Evolutionary conservation across 352 stramenopile species (phyloP), one percentile per base, ranked within the genome.

Genomic region (Phytophthora idaei): DNA sequence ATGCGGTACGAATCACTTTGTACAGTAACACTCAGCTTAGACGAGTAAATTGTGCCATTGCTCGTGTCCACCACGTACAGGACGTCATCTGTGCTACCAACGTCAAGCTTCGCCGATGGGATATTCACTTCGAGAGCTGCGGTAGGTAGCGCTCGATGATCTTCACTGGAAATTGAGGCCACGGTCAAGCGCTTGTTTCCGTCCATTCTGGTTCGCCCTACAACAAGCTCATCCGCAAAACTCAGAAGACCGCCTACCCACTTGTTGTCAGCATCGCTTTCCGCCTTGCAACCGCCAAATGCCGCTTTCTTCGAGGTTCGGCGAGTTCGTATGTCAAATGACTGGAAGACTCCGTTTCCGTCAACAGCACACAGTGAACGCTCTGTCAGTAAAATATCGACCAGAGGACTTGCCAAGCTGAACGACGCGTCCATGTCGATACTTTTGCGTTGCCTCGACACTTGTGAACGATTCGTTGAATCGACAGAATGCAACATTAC

Each of bases 111-210:
- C 3, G 17, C 25, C 28, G 15, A 41, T 29, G 21, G 14, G 5
- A 27, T 10, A 39, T 41, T 28, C 27, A 25, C 6, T 54, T 4
- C 37, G 29, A 54, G 28, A 21, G 34, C 8, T 11, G 25, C 36
- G 10, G 56, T 54, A 7, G 77, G 75, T 2, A 86, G 32, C 4
- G 39, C 52, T n/a, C 74, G 67, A 42, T 75, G 57, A 32, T 88
- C 76, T 42, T 84, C 72, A 53, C 52, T 71, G 10, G 65, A 75
- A 46, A 78, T 58, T 12, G 32, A 57, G n/a, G 17, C 17, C 7
- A 71, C 0, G 6, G n/a, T 34, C 12, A 74, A 6, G 29, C 3
- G 48, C 21, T 27, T 59, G 21, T 41, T 56, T 27, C 32, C 7
- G 4, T 51, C 44, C 7, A 76, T 0, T 2, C 17, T 41, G 5